Percentiles rank a stretch among this genome's conserved stretches.
Conservation (phyloP, 2,329 filamentous ascomycete species). For the Sarocladiaceae sp. region DNA sequence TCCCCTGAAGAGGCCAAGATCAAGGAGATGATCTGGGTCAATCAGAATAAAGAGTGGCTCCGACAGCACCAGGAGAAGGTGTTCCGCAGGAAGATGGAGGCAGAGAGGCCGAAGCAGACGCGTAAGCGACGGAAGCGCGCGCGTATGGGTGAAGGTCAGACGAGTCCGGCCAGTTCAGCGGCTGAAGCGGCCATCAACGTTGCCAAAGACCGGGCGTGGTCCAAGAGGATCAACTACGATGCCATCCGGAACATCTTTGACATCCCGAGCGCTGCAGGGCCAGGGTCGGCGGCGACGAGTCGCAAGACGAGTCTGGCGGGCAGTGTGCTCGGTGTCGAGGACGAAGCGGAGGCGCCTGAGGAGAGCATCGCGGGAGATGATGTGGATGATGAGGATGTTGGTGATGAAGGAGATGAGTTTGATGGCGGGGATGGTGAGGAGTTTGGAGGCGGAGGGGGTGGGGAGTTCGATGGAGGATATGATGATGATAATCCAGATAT, state of each 20-base stretch:
- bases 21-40: constrained; percentile 92
- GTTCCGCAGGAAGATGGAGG: constrained; percentile 63
- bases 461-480: constrained; percentile 24
- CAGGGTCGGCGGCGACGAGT: constrained; percentile 45
- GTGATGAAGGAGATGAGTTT: constrained; percentile 30
- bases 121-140: constrained; percentile 49
- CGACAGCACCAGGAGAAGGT: constrained; percentile 79
- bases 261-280: constrained; percentile 33
- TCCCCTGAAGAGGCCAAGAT: constrained; percentile 66
- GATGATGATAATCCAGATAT: constrained; percentile 32
- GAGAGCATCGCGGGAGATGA: constrained; percentile 30
- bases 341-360: constrained; percentile 27
- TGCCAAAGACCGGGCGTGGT: constrained; percentile 61
- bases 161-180: constrained; percentile 59
- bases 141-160: constrained; percentile 58
- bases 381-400: constrained; percentile 21
- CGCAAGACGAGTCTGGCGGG: constrained; percentile 33
- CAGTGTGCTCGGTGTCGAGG: constrained; percentile 28
- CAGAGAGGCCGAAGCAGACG: constrained; percentile 49
- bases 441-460: constrained; percentile 24
- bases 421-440: constrained; percentile 27
- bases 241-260: constrained; percentile 54
- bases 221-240: constrained; percentile 70
- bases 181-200: constrained; percentile 64
- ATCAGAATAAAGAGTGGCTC: constrained; percentile 90